phyloP scores from a whole-genome alignment of 495 filamentous ascomycete genomes.

The Talaromyces thailandensis region DNA sequence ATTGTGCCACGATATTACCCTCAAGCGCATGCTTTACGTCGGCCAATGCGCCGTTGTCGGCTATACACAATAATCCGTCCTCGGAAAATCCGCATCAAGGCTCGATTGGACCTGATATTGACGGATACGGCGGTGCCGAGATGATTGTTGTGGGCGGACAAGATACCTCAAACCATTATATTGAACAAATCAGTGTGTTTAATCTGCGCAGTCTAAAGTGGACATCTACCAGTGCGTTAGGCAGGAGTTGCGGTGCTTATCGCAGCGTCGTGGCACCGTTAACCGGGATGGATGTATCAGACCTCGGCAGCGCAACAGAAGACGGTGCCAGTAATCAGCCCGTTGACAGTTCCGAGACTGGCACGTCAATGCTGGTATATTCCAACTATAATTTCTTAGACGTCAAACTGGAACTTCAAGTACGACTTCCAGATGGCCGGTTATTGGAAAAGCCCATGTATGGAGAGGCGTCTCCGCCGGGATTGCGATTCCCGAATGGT shows the following conservation, averaged over 20 bases:
- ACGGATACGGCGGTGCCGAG: conserved; percentile 87
- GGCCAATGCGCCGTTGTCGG: conserved; percentile 69
- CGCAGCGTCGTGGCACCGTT: conserved; percentile 88
- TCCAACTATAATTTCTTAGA: conserved; percentile 99
- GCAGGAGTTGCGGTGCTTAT: conserved; percentile 90
- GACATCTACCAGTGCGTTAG: conserved; percentile 77
- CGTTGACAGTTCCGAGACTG: conserved; percentile 38
- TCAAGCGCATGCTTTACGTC: conserved; percentile 82
- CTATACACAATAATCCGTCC: conserved; percentile 80
- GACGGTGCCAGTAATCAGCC: conserved; percentile 28
- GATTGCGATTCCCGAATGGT: conserved; percentile 89
- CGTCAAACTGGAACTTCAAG: conserved; percentile 89
- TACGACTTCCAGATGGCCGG: conserved; percentile 75
- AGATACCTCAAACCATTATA: conserved; percentile 96
- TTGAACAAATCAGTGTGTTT: conserved; percentile 96
- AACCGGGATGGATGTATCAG: conserved; percentile 54
- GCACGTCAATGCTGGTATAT: conserved; percentile 90
- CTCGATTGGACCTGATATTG: conserved; percentile 73
- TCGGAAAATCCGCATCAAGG: conserved; percentile 74
- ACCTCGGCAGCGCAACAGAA: conserved; percentile 52
- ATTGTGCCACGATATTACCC: conserved; percentile 88
- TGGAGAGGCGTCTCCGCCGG: conserved; percentile 77
- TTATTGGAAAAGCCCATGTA: conserved; percentile 84
- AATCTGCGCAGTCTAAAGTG: conserved; percentile 94
- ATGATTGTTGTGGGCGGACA: conserved; percentile 97